Evolutionary conservation across 2,329 filamentous ascomycete genomes (phyloP).

Genomic region (Diaporthe eres): DNA sequence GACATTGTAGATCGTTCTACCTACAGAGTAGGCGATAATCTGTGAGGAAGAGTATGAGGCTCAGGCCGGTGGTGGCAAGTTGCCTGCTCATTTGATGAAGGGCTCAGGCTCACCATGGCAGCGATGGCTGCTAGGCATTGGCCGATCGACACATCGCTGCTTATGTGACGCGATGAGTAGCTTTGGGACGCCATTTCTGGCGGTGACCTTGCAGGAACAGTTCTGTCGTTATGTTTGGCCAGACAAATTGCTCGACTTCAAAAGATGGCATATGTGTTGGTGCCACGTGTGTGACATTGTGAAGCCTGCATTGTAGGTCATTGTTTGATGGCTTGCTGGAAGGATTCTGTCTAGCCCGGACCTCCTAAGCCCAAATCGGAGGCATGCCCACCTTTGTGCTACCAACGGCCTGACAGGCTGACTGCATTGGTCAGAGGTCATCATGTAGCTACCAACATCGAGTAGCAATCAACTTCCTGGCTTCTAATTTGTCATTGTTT

Average conservation of each 20-base stretch:
- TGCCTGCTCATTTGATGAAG: not conserved
- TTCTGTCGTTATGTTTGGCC: not conserved
- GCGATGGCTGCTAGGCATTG: not conserved
- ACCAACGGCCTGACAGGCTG: not conserved
- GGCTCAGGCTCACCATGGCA: not conserved
- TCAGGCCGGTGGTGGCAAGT: not conserved
- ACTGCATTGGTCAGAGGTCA: no score
- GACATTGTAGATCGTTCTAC: constrained; percentile 16
- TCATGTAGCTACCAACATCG: no score
- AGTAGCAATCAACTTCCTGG: no score
- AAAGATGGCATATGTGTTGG: not conserved
- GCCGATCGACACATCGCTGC: not conserved
- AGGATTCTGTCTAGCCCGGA: not conserved
- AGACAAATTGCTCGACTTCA: not conserved
- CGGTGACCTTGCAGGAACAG: not conserved
- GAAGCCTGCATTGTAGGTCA: not conserved
- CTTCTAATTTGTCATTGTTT: no score
- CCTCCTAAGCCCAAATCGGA: not conserved
- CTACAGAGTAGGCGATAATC: constrained; percentile 9
- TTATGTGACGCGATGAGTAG: not conserved
- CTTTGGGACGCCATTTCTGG: constrained; percentile 1
- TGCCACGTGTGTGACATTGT: not conserved
- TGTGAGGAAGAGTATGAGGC: not conserved
- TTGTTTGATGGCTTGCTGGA: not conserved
- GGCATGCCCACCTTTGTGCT: not conserved